Evolutionary conservation across 139 green algal species (phyloP), one percentile per base, ranked within the genome.

Genomic region (Tetradesmus lagerheimii): DNA sequence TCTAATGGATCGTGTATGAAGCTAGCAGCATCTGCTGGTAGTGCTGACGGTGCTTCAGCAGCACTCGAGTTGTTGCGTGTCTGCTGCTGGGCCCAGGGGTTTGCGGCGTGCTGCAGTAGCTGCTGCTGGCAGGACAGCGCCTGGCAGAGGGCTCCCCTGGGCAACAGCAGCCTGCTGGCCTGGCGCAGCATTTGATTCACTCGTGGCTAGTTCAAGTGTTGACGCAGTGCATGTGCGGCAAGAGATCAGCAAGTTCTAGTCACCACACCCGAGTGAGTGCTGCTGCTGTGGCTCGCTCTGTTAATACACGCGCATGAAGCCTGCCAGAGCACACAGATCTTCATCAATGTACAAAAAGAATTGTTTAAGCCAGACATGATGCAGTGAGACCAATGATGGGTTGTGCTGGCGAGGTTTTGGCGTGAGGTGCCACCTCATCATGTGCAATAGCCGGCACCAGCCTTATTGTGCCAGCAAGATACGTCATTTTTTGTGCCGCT

Each of bases 111-210:
- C 38, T 64, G 43, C n/a, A 35, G 31, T 16, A 64, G 41, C 76
- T 85, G 87, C 77, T 57, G 77, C 53, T 77, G 80, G 41, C 57
- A 31, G 71, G 31, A 38, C 71, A 79, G n/a, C n/a, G 71, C 71
- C 31, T 80, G 64, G 14, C n/a, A 47, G 20, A 87, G 82, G 3
- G 53, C 82, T 25, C 53, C 31, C 16, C 43, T 47, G 16, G 71
- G n/a, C 71, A 89, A 31, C 43, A 89, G 64, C 16, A 75, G 23
- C 43, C 53, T 31, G 38, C 38, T 20, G 1, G 57, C 34, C 39
- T 78, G 53, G 20, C 57, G 82, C 57, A 88, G 57, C 82, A 88
- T 88, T 34, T 4, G 20, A 50, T 45, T 23, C 18, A 14, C 66
- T 77, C 9, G 16, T 66, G 15, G 6, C 20, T 31, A 23, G 1